Evolutionary conservation across 2,329 filamentous ascomycete genomes (phyloP).

Genomic region (Dactylellina haptotyla): DNA sequence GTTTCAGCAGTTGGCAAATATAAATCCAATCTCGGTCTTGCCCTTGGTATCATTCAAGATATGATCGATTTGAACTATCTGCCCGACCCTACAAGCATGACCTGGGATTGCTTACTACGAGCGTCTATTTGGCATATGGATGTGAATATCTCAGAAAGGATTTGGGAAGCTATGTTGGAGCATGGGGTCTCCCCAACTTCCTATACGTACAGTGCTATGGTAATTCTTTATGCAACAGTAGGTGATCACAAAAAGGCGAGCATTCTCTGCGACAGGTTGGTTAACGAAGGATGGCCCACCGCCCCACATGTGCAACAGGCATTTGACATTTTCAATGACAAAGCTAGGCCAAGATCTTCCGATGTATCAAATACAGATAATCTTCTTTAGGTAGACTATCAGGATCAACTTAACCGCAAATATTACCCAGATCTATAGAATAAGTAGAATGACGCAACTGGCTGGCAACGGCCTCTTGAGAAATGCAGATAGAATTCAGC

Average conservation of each 20-base stretch:
- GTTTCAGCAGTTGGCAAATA: conserved; percentile 37
- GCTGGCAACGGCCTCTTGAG: too few relatives aligned
- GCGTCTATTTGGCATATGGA: conserved; percentile 32
- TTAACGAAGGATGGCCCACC: conserved; percentile 27
- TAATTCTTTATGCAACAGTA: conserved; percentile 19
- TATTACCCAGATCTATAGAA: too few relatives aligned
- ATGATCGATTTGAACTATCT: conserved; percentile 45
- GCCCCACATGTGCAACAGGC: conserved; percentile 11
- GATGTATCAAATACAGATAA: background rate
- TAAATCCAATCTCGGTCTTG: conserved; percentile 34
- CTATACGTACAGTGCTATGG: conserved; percentile 42
- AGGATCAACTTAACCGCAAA: too few relatives aligned
- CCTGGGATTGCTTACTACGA: conserved; percentile 37
- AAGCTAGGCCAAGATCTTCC: background rate
- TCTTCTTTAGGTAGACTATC: too few relatives aligned
- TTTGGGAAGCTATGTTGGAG: conserved; percentile 52
- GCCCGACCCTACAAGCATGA: conserved; percentile 34
- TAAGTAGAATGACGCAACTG: too few relatives aligned
- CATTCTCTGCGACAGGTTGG: conserved; percentile 5
- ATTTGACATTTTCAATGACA: conserved; percentile 5
- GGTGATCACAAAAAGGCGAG: conserved; percentile 20
- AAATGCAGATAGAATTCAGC: too few relatives aligned
- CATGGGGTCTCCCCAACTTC: conserved; percentile 37
- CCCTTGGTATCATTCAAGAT: conserved; percentile 48
- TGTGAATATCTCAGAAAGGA: conserved; percentile 23